Evolutionary conservation across 306 rosid species (phyloP).

Genomic region (Sicyos edulis): DNA sequence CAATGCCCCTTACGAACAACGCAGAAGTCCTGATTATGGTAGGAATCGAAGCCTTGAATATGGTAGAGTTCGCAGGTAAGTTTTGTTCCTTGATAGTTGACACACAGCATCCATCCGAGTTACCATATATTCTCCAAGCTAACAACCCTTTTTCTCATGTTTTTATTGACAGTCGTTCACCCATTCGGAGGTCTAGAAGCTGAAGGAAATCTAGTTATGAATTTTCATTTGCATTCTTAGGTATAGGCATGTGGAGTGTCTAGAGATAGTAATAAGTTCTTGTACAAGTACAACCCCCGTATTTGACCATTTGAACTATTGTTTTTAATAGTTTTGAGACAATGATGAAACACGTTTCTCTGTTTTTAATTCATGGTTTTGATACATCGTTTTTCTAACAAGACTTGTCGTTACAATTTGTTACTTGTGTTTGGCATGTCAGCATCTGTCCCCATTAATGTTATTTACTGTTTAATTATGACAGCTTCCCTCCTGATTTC

Average conservation of each 20-base stretch:
- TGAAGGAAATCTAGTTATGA: constrained; percentile 20
- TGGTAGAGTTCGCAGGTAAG: constrained; percentile 4
- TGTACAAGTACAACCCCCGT: constrained; percentile 1
- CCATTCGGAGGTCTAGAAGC: constrained; percentile 57
- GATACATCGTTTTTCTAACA: not conserved
- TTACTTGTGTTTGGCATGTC: not conserved
- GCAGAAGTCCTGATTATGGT: constrained; percentile 52
- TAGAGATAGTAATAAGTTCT: not conserved
- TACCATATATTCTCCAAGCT: not conserved
- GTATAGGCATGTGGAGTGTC: constrained; percentile 14
- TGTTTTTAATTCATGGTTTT: not conserved
- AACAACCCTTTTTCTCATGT: not conserved
- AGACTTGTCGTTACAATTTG: too few relatives aligned
- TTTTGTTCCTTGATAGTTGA: not conserved
- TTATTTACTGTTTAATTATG: too few relatives aligned
- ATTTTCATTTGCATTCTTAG: constrained; percentile 11
- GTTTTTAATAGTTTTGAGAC: constrained; percentile 7
- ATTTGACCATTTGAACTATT: not conserved
- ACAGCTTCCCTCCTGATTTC: too few relatives aligned
- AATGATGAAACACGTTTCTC: not conserved
- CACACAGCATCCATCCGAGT: not conserved
- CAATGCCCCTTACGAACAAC: constrained; percentile 56
- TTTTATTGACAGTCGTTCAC: constrained; percentile 50
- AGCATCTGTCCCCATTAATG: too few relatives aligned
- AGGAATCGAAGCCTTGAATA: constrained; percentile 58